phyloP scores from a whole-genome alignment of 441 rosid genomes.

The Cnidoscolus chayamansa region DNA sequence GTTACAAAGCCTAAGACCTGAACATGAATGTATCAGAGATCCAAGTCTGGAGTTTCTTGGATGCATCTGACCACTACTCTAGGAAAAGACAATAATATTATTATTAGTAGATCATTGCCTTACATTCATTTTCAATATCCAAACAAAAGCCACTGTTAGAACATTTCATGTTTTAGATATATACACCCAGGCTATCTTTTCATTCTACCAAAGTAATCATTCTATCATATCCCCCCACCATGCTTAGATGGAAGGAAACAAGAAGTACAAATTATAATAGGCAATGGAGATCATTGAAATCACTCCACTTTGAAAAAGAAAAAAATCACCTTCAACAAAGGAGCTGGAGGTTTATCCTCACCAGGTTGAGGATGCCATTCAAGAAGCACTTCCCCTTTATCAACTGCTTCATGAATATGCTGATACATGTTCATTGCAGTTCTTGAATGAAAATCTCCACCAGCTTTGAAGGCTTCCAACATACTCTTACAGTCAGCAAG shows the following conservation, averaged over 20 bases:
- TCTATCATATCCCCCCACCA: neutral
- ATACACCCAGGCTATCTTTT: neutral
- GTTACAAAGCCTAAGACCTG: no score
- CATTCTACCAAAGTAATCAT: neutral
- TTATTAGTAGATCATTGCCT: no score
- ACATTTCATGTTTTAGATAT: neutral
- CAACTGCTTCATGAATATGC: constrained; percentile 78
- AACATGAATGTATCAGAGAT: neutral
- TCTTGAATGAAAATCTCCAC: constrained; percentile 98
- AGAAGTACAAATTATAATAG: neutral
- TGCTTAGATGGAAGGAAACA: neutral
- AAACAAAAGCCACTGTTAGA: neutral
- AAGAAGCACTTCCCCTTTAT: constrained; percentile 69
- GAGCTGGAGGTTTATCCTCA: constrained; percentile 91
- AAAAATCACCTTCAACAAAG: constrained; percentile 70
- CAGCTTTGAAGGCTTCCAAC: constrained; percentile 94
- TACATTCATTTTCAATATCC: neutral
- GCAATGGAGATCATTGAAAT: neutral
- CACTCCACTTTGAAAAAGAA: neutral
- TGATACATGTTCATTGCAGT: constrained; percentile 98
- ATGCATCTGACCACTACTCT: neutral
- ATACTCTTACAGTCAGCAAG: constrained; percentile 89
- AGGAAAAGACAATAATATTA: no score
- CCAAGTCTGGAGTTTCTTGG: neutral
- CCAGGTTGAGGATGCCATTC: constrained; percentile 96